Evolutionary conservation across 345 rosid species (phyloP).

Genomic region (Viola odorata): DNA sequence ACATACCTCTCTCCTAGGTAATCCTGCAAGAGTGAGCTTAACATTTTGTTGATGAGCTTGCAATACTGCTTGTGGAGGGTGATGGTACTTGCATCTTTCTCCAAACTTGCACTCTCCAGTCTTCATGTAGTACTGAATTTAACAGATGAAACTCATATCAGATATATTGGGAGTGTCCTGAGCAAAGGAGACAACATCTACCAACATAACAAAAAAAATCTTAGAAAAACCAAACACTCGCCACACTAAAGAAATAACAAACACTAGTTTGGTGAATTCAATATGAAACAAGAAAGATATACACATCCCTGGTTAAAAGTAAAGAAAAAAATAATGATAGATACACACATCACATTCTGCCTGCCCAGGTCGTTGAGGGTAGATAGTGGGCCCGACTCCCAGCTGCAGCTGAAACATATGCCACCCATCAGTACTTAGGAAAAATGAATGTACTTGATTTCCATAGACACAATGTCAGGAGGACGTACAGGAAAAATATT

Average conservation of each 20-base stretch:
- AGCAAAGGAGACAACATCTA: neutral
- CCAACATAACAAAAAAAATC: neutral
- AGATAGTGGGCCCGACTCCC: conserved; percentile 42
- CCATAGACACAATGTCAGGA: neutral
- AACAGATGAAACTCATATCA: neutral
- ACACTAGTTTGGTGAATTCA: neutral
- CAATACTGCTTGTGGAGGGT: conserved; percentile 42
- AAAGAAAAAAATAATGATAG: neutral
- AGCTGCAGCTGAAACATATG: conserved; percentile 42
- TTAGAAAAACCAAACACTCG: neutral
- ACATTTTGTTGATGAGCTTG: conserved; percentile 43
- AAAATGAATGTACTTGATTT: neutral
- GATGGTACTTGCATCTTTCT: conserved; percentile 82
- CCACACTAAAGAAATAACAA: neutral
- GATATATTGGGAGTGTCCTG: neutral
- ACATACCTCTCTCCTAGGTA: conserved; percentile 88
- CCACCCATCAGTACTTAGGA: conserved; percentile 25
- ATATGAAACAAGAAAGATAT: neutral
- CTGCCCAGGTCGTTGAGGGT: conserved; percentile 89
- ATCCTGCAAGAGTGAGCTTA: conserved; percentile 89
- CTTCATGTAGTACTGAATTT: conserved; percentile 76
- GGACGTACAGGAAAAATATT: neutral
- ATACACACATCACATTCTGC: conserved; percentile 81
- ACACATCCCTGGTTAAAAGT: neutral
- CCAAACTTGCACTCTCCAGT: conserved; percentile 84